phyloP scores from a whole-genome alignment of 106 monocot species.

The Cymbidium sinense region DNA sequence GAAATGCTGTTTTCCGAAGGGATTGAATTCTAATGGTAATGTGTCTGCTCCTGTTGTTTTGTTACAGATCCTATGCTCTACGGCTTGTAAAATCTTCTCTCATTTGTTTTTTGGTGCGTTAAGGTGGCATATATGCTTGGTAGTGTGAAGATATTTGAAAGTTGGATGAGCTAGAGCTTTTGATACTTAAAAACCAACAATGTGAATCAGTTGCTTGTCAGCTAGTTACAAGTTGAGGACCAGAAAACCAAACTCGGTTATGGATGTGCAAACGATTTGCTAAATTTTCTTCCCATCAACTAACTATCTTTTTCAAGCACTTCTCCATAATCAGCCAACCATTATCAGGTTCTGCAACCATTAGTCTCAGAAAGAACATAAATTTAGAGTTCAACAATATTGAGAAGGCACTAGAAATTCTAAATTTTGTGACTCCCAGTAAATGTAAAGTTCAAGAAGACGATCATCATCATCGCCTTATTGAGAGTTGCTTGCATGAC shows the following conservation, averaged over 20 bases:
- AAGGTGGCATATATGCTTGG: background rate
- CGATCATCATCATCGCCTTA: constrained; percentile 32
- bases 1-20: background rate
- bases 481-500: constrained; percentile 34
- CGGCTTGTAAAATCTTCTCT: background rate
- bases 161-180: background rate
- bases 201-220: background rate
- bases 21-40: background rate
- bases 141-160: background rate
- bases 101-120: background rate
- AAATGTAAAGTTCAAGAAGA: background rate
- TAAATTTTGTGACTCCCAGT: constrained; percentile 19
- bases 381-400: constrained; percentile 9
- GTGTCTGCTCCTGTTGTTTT: too few species aligned
- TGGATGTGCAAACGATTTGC: background rate
- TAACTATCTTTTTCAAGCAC: background rate
- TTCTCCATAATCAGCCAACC: background rate
- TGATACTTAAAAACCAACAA: background rate
- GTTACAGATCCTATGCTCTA: too few species aligned
- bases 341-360: background rate
- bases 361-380: background rate
- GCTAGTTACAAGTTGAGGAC: background rate
- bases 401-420: constrained; percentile 20
- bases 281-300: background rate
- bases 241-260: background rate